A percentile compares a stretch with the other conserved stretches of the same genome.
Conservation (phyloP, 345 rosid genomes). For the Arabis alpina region DNA sequence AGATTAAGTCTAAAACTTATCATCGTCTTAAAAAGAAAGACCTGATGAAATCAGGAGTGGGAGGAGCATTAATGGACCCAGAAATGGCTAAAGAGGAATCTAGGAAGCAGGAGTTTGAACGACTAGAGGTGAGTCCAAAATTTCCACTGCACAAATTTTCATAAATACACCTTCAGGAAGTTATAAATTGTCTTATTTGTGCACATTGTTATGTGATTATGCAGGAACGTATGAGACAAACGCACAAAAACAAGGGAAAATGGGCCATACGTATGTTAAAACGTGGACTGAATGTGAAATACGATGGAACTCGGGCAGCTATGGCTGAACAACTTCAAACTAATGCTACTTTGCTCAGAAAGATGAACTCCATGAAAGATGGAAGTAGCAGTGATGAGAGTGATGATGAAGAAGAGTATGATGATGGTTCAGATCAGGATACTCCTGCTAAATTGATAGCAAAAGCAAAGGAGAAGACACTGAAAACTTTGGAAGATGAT, state of each 20-base stretch:
- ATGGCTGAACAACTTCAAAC: constrained; percentile 81
- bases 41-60: constrained; percentile 52
- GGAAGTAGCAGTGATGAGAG: constrained; percentile 76
- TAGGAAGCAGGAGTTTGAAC: constrained; percentile 69
- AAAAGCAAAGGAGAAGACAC: constrained; percentile 77
- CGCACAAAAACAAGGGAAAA: constrained; percentile 81
- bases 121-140: constrained; percentile 72
- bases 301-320: constrained; percentile 86
- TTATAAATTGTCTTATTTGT: constrained; percentile 15
- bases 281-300: constrained; percentile 75
- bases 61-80: constrained; percentile 69
- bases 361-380: constrained; percentile 73
- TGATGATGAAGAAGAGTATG: constrained; percentile 52
- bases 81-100: constrained; percentile 85
- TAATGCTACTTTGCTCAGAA: constrained; percentile 78
- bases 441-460: constrained; percentile 56
- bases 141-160: constrained; percentile 12
- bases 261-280: constrained; percentile 77
- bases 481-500: constrained; percentile 63
- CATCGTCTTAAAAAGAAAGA: constrained; percentile 78
- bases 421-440: constrained; percentile 59
- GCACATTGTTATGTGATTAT: constrained; percentile 26
- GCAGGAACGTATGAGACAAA: constrained; percentile 83
- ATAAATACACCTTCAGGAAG: constrained; percentile 1
- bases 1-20: constrained; percentile 88